Conservation (phyloP, 257 asterid genomes). For the Oldenlandia corymbosa region DNA sequence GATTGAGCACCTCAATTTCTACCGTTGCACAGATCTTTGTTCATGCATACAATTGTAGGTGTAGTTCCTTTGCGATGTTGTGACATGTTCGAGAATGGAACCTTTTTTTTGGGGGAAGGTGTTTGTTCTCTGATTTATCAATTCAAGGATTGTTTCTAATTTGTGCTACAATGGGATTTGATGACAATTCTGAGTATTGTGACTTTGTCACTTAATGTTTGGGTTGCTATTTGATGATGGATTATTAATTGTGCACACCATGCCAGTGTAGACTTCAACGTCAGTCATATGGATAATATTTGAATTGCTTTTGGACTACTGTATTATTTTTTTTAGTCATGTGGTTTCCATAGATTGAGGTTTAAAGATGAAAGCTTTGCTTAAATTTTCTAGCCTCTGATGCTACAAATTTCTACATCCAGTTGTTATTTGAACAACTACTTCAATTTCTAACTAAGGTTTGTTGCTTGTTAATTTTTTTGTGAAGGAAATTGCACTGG, state of each 20-base stretch:
- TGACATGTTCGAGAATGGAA: too few species aligned
- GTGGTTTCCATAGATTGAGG: not conserved
- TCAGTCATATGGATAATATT: not conserved
- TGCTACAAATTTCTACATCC: not conserved
- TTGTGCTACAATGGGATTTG: not conserved
- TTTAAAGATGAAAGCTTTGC: not conserved
- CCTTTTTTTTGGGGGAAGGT: too few species aligned
- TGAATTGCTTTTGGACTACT: too few species aligned
- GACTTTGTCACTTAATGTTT: not conserved
- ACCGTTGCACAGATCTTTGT: not conserved
- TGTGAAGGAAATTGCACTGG: conserved; percentile 43
- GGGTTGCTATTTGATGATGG: not conserved
- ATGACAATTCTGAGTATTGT: not conserved
- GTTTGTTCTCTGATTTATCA: not conserved
- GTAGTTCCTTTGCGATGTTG: too few species aligned
- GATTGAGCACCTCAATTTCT: not conserved
- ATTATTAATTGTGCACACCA: not conserved
- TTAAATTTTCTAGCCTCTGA: conserved; percentile 1
- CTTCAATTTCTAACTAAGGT: conserved; percentile 7
- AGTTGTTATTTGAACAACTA: not conserved
- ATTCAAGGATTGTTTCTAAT: not conserved
- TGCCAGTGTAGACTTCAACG: not conserved
- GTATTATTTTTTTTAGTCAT: too few species aligned
- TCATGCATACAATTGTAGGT: not conserved
- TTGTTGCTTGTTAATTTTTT: conserved; percentile 3